A percentile compares a stretch with the other conserved stretches of the same genome.
Conservation (phyloP, 108 stramenopile genomes). For the Stephanodiscus minutulus region DNA sequence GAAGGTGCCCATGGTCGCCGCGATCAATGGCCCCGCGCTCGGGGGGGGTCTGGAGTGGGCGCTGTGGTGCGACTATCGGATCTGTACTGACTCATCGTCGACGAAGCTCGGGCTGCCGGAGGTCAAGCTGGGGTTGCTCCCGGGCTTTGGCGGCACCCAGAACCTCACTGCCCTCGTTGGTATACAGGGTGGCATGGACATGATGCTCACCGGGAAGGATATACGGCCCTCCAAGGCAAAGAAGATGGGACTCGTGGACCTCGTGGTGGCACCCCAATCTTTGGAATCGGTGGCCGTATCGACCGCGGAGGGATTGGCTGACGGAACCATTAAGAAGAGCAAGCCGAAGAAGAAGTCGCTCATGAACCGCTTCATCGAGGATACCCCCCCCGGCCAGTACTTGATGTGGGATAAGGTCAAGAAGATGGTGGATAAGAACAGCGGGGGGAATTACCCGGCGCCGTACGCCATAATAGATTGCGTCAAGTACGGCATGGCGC, state of each 20-base stretch:
- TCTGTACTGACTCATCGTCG: conserved; percentile 90
- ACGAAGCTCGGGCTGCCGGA: conserved; percentile 97
- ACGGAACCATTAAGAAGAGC: conserved; percentile 83
- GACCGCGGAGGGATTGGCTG: conserved; percentile 83
- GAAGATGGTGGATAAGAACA: conserved; percentile 94
- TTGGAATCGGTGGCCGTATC: conserved; percentile 88
- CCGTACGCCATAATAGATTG: conserved; percentile 94
- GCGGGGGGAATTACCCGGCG: conserved; percentile 95
- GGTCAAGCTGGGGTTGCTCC: conserved; percentile 97
- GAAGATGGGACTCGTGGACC: conserved; percentile 97
- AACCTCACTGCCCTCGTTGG: conserved; percentile 93
- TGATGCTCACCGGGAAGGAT: conserved; percentile 97
- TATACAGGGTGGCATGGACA: conserved; percentile 92
- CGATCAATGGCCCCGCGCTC: conserved; percentile 95
- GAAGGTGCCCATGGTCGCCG: conserved; percentile 91
- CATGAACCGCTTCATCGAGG: conserved; percentile 88
- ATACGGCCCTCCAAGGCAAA: conserved; percentile 95
- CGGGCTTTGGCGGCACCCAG: conserved; percentile 98
- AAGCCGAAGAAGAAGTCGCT: conserved; percentile 85
- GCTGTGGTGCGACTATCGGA: conserved; percentile 98
- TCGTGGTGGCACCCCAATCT: conserved; percentile 91
- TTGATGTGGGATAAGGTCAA: conserved; percentile 93
- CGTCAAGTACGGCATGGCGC: conserved; percentile 87
- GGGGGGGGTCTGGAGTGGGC: conserved; percentile 99
- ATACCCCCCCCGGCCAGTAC: conserved; percentile 84